phyloP scores from a whole-genome alignment of 176 grass and related monocot genomes.

The Bonia amplexicaulis region DNA sequence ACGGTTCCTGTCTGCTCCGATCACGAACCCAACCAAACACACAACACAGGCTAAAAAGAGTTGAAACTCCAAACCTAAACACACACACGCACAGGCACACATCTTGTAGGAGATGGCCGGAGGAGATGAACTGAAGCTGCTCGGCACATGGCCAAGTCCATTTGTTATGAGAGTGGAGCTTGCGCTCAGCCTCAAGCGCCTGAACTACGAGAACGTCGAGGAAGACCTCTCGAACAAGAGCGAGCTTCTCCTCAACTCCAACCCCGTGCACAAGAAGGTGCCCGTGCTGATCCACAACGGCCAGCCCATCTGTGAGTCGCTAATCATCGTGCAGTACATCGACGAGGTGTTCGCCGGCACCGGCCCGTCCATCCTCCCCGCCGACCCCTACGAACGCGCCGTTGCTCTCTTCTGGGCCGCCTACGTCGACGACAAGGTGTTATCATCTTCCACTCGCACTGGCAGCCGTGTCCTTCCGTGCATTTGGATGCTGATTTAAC shows the following conservation, averaged over 20 bases:
- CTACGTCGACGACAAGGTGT: slow-evolving; percentile 58
- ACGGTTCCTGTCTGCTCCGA: too few species aligned
- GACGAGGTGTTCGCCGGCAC: slow-evolving; percentile 33
- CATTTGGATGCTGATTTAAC: background rate
- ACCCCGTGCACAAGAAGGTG: slow-evolving; percentile 43
- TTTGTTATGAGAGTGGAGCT: slow-evolving; percentile 25
- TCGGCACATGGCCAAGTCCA: slow-evolving; percentile 15
- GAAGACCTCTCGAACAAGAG: slow-evolving; percentile 28
- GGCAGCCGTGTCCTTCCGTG: too few species aligned
- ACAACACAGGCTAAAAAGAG: background rate
- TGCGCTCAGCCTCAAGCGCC: slow-evolving; percentile 26
- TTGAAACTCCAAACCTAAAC: background rate
- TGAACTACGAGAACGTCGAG: slow-evolving; percentile 14
- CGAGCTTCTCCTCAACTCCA: slow-evolving; percentile 20
- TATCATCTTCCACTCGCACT: background rate
- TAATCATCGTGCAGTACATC: slow-evolving; percentile 51
- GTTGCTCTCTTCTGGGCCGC: slow-evolving; percentile 45
- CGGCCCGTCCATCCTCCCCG: slow-evolving; percentile 29
- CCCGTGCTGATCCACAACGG: slow-evolving; percentile 56
- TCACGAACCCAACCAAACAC: background rate
- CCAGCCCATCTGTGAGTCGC: slow-evolving; percentile 30
- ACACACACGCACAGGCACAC: background rate
- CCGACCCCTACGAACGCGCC: slow-evolving; percentile 39
- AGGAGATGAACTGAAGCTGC: slow-evolving; percentile 32
- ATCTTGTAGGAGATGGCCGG: background rate